phyloP scores from a whole-genome alignment of 345 rosid species.

The Excoecaria agallocha region DNA sequence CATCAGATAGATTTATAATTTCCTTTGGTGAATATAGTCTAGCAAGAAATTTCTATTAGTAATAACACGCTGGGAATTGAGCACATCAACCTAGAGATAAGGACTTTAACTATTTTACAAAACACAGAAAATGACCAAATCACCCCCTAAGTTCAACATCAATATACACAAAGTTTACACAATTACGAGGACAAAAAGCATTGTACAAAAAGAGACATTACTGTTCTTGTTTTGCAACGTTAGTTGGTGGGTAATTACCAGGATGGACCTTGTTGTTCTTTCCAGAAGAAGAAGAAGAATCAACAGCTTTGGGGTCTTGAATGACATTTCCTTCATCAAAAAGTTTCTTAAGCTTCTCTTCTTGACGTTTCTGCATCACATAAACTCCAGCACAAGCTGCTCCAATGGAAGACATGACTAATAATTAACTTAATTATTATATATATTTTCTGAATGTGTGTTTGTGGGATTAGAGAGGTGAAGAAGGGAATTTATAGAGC shows the following conservation, averaged over 20 bases:
- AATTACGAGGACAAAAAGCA: not conserved
- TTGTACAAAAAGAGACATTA: not conserved
- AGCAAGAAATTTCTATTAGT: no score
- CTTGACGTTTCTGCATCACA: conserved; percentile 31
- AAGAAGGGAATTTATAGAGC: no score
- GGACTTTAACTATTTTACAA: no score
- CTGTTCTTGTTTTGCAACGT: not conserved
- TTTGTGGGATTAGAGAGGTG: no score
- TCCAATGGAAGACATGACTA: conserved; percentile 36
- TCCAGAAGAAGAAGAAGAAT: not conserved
- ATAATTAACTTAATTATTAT: not conserved
- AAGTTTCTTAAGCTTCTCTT: conserved; percentile 32
- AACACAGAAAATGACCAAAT: no score
- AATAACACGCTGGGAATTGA: no score
- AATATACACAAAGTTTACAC: no score
- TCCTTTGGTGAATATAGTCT: no score
- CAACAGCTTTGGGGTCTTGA: not conserved
- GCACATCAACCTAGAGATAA: no score
- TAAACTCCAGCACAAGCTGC: conserved; percentile 34
- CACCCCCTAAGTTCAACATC: no score
- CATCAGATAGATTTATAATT: no score
- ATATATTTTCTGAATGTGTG: no score
- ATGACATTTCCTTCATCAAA: conserved; percentile 1
- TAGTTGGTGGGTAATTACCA: not conserved
- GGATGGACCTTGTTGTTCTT: conserved; percentile 6